These are phyloP conservation scores for Aspergillus nomiae DNA, from an alignment of 2,329 filamentous ascomycete species.

Conservation along the genomic window DNA sequence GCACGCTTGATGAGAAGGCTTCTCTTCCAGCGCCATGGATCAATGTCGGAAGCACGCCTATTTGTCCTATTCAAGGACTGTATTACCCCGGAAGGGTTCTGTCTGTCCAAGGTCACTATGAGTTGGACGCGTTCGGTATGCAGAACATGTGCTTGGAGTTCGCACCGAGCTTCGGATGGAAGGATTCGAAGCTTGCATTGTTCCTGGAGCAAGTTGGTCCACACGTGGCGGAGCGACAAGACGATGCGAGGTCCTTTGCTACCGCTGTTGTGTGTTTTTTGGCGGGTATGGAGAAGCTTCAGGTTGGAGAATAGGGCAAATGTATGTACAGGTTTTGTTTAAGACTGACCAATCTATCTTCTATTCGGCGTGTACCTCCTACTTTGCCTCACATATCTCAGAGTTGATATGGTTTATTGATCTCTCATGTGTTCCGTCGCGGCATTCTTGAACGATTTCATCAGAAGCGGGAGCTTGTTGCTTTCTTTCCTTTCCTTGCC, in stretches of 20 bases:
- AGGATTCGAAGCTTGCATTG: constrained; percentile 4
- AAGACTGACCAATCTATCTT: background rate
- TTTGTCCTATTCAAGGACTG: constrained; percentile 33
- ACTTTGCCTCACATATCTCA: background rate
- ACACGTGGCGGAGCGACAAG: background rate
- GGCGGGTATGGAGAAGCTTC: background rate
- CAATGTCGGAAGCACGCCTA: constrained; percentile 29
- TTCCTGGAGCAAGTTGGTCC: background rate
- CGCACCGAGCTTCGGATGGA: constrained; percentile 24
- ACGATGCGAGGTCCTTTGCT: background rate
- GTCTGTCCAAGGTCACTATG: constrained; percentile 37
- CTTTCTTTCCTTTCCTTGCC: too few relatives aligned
- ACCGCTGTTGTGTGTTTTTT: constrained; percentile 1
- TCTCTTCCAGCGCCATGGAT: constrained; percentile 30
- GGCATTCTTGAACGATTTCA: background rate
- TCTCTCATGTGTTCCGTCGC: background rate
- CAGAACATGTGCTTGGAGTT: constrained; percentile 27
- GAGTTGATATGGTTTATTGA: background rate
- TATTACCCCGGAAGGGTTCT: constrained; percentile 31
- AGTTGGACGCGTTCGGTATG: constrained; percentile 32
- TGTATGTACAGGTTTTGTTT: background rate
- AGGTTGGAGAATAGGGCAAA: background rate
- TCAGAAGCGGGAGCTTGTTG: background rate
- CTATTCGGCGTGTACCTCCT: background rate
- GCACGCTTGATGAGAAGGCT: background rate